Evolutionary conservation across 352 stramenopile species (phyloP).

Genomic region (Chrysophaeum taylorii): DNA sequence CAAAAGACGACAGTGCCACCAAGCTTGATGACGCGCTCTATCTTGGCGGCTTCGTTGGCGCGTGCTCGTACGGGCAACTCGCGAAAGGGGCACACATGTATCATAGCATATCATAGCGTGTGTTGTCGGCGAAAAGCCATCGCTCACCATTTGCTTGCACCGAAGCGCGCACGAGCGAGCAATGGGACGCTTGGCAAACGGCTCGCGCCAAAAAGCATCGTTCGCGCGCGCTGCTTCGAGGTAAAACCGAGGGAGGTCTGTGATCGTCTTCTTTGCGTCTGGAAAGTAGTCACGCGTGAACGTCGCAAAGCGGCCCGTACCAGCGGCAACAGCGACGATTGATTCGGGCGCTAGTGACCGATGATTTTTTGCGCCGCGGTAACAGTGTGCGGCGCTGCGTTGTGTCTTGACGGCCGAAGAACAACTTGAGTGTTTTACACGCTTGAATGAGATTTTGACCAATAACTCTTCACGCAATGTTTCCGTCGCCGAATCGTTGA

Average conservation of each 20-base stretch:
- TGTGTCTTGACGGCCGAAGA: slow-evolving; percentile 35
- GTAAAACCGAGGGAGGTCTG: slow-evolving; percentile 33
- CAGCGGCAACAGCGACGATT: slow-evolving; percentile 33
- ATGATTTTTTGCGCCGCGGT: slow-evolving; percentile 14
- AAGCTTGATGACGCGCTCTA: slow-evolving; percentile 28
- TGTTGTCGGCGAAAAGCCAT: slow-evolving; percentile 29
- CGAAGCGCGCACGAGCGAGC: slow-evolving; percentile 13
- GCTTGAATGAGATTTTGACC: too few relatives aligned
- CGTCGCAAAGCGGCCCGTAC: slow-evolving; percentile 33
- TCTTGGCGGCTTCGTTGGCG: slow-evolving; percentile 22
- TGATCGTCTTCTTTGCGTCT: slow-evolving; percentile 16
- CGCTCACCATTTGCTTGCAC: slow-evolving; percentile 33
- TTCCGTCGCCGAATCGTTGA: slow-evolving; percentile 35
- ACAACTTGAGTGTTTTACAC: too few relatives aligned
- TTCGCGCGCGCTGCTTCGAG: slow-evolving; percentile 31
- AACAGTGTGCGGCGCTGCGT: slow-evolving; percentile 30
- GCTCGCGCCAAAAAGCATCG: slow-evolving; percentile 24
- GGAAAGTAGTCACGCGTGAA: slow-evolving; percentile 33
- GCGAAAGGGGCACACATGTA: slow-evolving; percentile 36
- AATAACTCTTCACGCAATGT: too few relatives aligned
- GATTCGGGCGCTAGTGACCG: slow-evolving; percentile 1
- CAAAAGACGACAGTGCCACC: slow-evolving; percentile 30
- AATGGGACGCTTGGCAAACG: neutral
- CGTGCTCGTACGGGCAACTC: slow-evolving; percentile 26
- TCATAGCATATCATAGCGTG: slow-evolving; percentile 33